Evolutionary conservation across 441 rosid genomes (phyloP).

Genomic region (Geranium incanum): DNA sequence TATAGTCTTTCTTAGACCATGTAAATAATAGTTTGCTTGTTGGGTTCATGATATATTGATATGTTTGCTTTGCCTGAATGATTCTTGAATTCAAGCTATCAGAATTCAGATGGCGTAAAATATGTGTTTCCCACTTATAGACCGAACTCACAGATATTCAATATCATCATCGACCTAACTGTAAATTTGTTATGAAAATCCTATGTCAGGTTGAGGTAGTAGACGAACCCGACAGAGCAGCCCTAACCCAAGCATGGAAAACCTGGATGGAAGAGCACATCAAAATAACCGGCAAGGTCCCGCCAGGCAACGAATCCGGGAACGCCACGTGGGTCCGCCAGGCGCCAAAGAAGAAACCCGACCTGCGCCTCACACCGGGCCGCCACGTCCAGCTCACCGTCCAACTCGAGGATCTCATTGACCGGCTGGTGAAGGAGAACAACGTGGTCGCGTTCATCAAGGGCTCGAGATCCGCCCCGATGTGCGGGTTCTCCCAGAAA

Average conservation of each 20-base stretch:
- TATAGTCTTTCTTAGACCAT: not conserved
- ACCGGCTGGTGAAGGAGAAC: slow-evolving; percentile 66
- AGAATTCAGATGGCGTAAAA: too few relatives aligned
- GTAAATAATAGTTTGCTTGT: not conserved
- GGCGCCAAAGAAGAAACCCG: slow-evolving; percentile 59
- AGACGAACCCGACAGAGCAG: slow-evolving; percentile 52
- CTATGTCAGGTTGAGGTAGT: slow-evolving; percentile 54
- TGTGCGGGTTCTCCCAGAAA: slow-evolving; percentile 83
- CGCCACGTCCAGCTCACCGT: slow-evolving; percentile 67
- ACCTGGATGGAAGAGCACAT: slow-evolving; percentile 92
- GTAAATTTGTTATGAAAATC: slow-evolving; percentile 6
- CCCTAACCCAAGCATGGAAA: slow-evolving; percentile 75
- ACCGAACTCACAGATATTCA: too few relatives aligned
- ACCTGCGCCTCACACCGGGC: slow-evolving; percentile 82
- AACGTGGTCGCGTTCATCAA: slow-evolving; percentile 83
- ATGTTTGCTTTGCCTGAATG: too few relatives aligned
- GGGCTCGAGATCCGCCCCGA: slow-evolving; percentile 79
- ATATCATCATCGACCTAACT: too few relatives aligned
- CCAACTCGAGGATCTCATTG: slow-evolving; percentile 60
- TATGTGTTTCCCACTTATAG: too few relatives aligned
- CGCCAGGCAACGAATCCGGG: slow-evolving; percentile 77
- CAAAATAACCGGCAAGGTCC: slow-evolving; percentile 65
- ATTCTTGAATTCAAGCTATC: too few relatives aligned
- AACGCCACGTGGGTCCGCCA: slow-evolving; percentile 69
- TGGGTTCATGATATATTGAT: not conserved